phyloP scores from a whole-genome alignment of 2,329 filamentous ascomycete genomes.

The Huntiella moniliformis region DNA sequence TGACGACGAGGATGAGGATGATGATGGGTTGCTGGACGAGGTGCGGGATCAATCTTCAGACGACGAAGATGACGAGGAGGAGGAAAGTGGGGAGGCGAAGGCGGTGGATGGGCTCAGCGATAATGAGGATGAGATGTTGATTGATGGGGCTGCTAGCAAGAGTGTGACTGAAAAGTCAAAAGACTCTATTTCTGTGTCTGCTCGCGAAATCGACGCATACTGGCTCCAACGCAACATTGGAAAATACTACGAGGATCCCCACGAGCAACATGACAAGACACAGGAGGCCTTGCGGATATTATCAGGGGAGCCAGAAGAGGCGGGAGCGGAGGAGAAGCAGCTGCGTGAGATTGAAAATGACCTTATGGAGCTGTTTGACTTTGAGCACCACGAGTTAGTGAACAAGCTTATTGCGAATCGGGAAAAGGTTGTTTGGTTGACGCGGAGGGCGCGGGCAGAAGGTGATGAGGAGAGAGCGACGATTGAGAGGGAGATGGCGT shows the following conservation, averaged over 20 bases:
- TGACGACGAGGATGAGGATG: slow-evolving; percentile 74
- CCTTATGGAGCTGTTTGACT: slow-evolving; percentile 94
- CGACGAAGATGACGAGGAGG: slow-evolving; percentile 50
- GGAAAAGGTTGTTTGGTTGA: slow-evolving; percentile 92
- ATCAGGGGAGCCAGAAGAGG: slow-evolving; percentile 50
- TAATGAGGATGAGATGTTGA: slow-evolving; percentile 66
- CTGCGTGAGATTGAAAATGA: slow-evolving; percentile 94
- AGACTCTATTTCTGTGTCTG: slow-evolving; percentile 46
- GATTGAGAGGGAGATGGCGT: slow-evolving; percentile 79
- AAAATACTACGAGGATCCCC: slow-evolving; percentile 70
- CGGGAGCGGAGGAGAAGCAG: slow-evolving; percentile 61
- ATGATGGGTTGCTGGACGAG: slow-evolving; percentile 60
- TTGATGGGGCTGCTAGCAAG: slow-evolving; percentile 45
- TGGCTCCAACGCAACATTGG: slow-evolving; percentile 93
- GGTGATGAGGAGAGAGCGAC: slow-evolving; percentile 56
- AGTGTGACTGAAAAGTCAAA: slow-evolving; percentile 21
- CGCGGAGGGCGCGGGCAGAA: slow-evolving; percentile 64
- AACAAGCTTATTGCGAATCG: slow-evolving; percentile 79
- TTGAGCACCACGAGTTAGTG: slow-evolving; percentile 85
- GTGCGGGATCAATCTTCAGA: slow-evolving; percentile 76
- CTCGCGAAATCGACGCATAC: slow-evolving; percentile 87
- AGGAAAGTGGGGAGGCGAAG: slow-evolving; percentile 30
- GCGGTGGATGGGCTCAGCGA: slow-evolving; percentile 25
- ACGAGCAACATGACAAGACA: slow-evolving; percentile 86
- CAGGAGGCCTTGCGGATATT: slow-evolving; percentile 67